Evolutionary conservation across 179 eudicot species (phyloP), one percentile per base, ranked within the genome.

Genomic region (Drosera spatulata): DNA sequence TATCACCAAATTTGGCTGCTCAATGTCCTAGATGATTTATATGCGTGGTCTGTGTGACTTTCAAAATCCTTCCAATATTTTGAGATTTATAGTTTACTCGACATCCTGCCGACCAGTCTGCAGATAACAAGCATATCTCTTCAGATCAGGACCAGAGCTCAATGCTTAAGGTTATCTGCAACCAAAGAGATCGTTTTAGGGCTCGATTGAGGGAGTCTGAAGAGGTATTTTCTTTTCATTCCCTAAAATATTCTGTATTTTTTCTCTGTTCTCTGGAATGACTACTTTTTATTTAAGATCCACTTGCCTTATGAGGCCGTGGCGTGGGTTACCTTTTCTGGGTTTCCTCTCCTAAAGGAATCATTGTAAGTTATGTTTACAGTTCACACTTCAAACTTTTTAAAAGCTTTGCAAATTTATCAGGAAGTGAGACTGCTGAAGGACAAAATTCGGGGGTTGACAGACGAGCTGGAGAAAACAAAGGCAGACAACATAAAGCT

Each of bases 401-500:
- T 22, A 22, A 22, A 22, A 0, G 33, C 33, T 22, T 22, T 22
- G 0, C 33, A 22, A 22, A 22, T 22, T 22, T 22, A 22, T 22
- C 61, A 94, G 99, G 97, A 94, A 83, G 74, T 86, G 65, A 78
- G 96, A 77, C 87, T 77, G 63, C 72, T 83, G 71, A 94, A 86
- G 68, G 97, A 94, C 77, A 94, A 82, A 77, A 79, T 78, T 61
- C 85, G 99, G 52, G 55, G 64, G 66, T 71, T 86, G 72, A 81
- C 86, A 6, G 80, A 79, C 40, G 97, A 90, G 68, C 75, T 94
- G 69, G 99, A 90, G 68, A 94, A 78, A 73, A 85, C 88, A 42
- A 90, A 83, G 71, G 97, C 99, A 56, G 99, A 94, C 72, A 94
- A 94, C 71, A 97, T 94, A 58, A 94, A 94, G 68, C 99, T 94